Conservation (phyloP, 495 filamentous ascomycete species). For the Staphylotrichum longicolle region DNA sequence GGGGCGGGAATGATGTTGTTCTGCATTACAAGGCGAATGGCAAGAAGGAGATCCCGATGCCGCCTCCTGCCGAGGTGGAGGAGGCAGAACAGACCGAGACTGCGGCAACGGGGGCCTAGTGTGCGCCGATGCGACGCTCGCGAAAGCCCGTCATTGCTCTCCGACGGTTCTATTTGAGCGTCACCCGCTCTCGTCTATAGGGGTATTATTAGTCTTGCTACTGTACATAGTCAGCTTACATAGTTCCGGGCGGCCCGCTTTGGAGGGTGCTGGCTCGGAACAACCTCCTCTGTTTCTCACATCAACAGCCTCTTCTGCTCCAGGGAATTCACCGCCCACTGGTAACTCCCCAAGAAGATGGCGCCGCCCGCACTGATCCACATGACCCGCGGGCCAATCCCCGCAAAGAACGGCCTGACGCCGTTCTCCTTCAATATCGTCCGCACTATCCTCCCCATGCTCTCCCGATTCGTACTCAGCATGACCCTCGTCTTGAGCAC, state of each 20-base stretch:
- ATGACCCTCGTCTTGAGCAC: conserved; percentile 97
- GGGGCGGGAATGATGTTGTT: conserved; percentile 83
- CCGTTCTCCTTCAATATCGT: conserved; percentile 70
- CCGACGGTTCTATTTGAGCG: not conserved
- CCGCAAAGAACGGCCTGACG: conserved; percentile 75
- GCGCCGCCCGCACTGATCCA: conserved; percentile 95
- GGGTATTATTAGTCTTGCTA: conserved; percentile 4
- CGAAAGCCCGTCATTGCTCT: too few relatives aligned
- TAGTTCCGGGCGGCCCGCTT: not conserved
- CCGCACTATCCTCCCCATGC: conserved; percentile 57
- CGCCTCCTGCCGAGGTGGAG: conserved; percentile 15
- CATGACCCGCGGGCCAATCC: conserved; percentile 81
- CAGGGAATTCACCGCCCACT: conserved; percentile 78
- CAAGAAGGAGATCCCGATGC: conserved; percentile 55
- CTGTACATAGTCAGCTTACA: conserved; percentile 14
- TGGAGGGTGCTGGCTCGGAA: too few relatives aligned
- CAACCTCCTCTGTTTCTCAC: not conserved
- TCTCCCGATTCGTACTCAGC: conserved; percentile 65
- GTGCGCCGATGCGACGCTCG: not conserved
- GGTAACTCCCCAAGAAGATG: conserved; percentile 94
- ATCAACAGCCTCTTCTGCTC: conserved; percentile 30
- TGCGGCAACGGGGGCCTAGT: conserved; percentile 11
- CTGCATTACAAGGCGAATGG: conserved; percentile 90
- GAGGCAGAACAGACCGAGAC: conserved; percentile 8
- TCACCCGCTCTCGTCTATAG: not conserved